These are phyloP conservation scores for Pichia cabralensis DNA, from an alignment of 805 yeast species.

Conservation along the genomic window DNA sequence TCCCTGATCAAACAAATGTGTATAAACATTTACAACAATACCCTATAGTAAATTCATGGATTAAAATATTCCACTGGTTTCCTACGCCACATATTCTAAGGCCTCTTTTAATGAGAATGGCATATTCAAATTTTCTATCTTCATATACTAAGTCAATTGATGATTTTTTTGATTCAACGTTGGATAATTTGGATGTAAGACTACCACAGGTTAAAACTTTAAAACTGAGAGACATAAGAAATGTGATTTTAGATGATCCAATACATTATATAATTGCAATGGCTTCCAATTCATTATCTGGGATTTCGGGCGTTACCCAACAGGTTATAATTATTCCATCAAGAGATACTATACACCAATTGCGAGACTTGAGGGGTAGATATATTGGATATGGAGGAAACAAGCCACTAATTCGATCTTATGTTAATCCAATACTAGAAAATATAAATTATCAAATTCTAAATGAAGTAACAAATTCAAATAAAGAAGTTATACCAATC, in stretches of 20 bases:
- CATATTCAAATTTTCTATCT: constrained; percentile 17
- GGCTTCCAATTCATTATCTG: constrained; percentile 8
- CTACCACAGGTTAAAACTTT: constrained; percentile 52
- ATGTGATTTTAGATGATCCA: constrained; percentile 36
- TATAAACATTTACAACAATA: constrained; percentile 35
- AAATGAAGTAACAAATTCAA: constrained; percentile 28
- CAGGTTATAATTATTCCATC: constrained; percentile 33
- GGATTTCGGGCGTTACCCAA: constrained; percentile 19
- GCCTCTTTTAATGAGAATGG: constrained; percentile 16
- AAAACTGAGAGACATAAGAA: constrained; percentile 38
- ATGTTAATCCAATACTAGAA: constrained; percentile 48
- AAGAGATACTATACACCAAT: constrained; percentile 34
- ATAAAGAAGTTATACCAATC: constrained; percentile 31
- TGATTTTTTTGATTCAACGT: constrained; percentile 37
- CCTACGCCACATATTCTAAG: constrained; percentile 21
- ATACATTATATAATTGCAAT: constrained; percentile 15
- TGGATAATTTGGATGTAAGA: constrained; percentile 44
- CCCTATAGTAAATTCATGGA: constrained; percentile 34
- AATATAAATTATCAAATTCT: constrained; percentile 53
- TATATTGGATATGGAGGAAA: constrained; percentile 28
- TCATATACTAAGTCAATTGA: constrained; percentile 29
- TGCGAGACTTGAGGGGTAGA: constrained; percentile 28
- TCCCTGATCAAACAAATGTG: constrained; percentile 26
- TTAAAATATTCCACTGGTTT: constrained; percentile 17
- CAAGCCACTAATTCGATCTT: constrained; percentile 51